These are phyloP conservation scores for Hapsidospora chrysogenum DNA, from an alignment of 495 filamentous ascomycete species.

Conservation along the genomic window DNA sequence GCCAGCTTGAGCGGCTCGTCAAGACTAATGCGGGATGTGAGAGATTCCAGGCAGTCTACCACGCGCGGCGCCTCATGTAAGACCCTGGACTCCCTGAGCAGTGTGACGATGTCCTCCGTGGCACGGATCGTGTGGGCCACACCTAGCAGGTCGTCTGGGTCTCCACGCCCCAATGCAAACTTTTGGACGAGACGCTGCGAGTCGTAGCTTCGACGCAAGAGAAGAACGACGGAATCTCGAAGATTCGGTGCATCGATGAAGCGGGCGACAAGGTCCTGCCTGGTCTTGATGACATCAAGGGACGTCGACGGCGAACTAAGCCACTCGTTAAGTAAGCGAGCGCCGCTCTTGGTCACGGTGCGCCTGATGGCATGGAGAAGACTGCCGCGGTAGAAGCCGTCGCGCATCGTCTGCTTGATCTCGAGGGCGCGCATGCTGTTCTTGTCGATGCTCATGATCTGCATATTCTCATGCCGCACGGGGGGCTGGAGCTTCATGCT, in stretches of 20 bases:
- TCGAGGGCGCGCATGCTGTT: slow-evolving; percentile 81
- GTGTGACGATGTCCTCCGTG: slow-evolving; percentile 46
- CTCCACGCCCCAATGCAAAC: slow-evolving; percentile 80
- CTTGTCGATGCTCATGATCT: slow-evolving; percentile 82
- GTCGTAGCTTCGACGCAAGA: slow-evolving; percentile 69
- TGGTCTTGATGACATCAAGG: slow-evolving; percentile 55
- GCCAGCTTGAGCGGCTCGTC: slow-evolving; percentile 53
- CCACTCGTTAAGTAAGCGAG: slow-evolving; percentile 64
- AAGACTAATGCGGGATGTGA: slow-evolving; percentile 49
- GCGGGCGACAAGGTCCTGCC: slow-evolving; percentile 66
- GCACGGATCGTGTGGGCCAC: slow-evolving; percentile 69
- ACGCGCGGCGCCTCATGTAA: not conserved
- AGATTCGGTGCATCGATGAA: slow-evolving; percentile 47
- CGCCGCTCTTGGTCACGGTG: slow-evolving; percentile 81
- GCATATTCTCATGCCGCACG: slow-evolving; percentile 45
- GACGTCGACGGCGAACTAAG: slow-evolving; percentile 82
- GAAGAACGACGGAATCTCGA: slow-evolving; percentile 43
- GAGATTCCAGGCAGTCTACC: slow-evolving; percentile 29
- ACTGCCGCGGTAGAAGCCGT: slow-evolving; percentile 60
- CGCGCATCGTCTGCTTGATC: slow-evolving; percentile 67
- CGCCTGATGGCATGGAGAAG: slow-evolving; percentile 74
- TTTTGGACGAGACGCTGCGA: slow-evolving; percentile 82
- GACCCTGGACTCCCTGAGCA: slow-evolving; percentile 9
- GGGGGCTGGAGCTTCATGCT: slow-evolving; percentile 78
- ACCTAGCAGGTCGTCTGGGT: slow-evolving; percentile 78